Evolutionary conservation across 2,329 filamentous ascomycete species (phyloP), one percentile per base, ranked within the genome.

Genomic region (Colletotrichum falcatum): DNA sequence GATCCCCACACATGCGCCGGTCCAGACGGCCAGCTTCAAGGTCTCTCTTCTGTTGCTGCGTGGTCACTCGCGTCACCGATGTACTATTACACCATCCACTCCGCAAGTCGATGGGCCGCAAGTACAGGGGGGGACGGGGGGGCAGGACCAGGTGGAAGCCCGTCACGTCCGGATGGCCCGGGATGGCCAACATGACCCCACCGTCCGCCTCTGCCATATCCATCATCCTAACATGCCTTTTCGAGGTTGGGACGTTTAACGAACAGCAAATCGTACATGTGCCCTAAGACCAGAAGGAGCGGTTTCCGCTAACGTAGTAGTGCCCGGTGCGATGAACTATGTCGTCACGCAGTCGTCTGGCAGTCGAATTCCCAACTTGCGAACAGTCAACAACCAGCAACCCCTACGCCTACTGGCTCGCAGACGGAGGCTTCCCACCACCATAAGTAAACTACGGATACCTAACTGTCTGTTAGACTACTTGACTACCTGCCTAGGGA

Each of bases 151-250:
- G 51, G 37, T 55, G 37, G 37, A 44, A 30, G 37, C 30, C 64
- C 35, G 68, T 33, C 30, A 33, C 30, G 30, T 48, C 72, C 72
- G 72, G 72, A 73, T 70, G 37, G 65, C 70, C 72, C 72, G 72
- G 72, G 61, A 11, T 20, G 62, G 70, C 72, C 65, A 73, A 55
- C 46, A 73, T 66, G 58, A 72, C 69, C 65, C 69, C 69, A 65
- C 62, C 60, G 61, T 30, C 66, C 66, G 59, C 37, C 44, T 61
- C 46, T 61, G 18, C 56, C 8, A 46, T 44, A 42, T n/a, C 18
- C 26, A 23, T 12, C 53, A n/a, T 56, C 26, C 39, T 46, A 65
- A 37, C 37, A n/a, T 61, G 33, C 46, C 33, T 30, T 33, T 54
- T 54, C 20, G 30, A 37, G 30, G 54, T 60, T 67, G 60, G 44